These are phyloP conservation scores for Fraxinus americana DNA, from an alignment of 257 asterid species.

Conservation along the genomic window DNA sequence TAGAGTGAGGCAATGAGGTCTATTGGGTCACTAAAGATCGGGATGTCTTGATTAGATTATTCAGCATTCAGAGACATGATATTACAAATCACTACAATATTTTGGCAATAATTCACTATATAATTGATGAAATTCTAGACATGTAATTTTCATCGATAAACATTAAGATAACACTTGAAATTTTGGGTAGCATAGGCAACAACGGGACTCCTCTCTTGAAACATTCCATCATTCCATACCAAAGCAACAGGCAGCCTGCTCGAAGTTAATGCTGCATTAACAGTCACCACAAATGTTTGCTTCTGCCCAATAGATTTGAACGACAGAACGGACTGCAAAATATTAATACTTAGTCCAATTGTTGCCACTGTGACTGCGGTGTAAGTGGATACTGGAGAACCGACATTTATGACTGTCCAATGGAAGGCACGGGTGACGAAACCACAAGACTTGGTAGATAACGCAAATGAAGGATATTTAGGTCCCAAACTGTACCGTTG, in stretches of 20 bases:
- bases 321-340: slow-evolving; percentile 36
- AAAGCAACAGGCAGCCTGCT: slow-evolving; percentile 40
- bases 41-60: too few species aligned
- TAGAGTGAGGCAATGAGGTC: too few species aligned
- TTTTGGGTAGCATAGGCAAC: slow-evolving; percentile 35
- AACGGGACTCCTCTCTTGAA: slow-evolving; percentile 62
- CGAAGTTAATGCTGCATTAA: slow-evolving; percentile 27
- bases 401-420: slow-evolving; percentile 62
- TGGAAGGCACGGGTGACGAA: slow-evolving; percentile 35
- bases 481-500: too few species aligned
- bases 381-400: slow-evolving; percentile 50
- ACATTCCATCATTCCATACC: slow-evolving; percentile 59
- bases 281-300: slow-evolving; percentile 34
- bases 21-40: too few species aligned
- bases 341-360: slow-evolving; percentile 34
- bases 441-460: slow-evolving; percentile 18
- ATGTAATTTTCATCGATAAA: too few species aligned
- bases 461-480: too few species aligned
- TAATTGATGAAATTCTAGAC: too few species aligned
- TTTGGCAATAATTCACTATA: too few species aligned
- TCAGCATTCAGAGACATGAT: too few species aligned
- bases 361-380: slow-evolving; percentile 29
- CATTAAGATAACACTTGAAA: background rate
- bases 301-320: slow-evolving; percentile 48
- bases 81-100: too few species aligned